Evolutionary conservation across 179 eudicot species (phyloP), one percentile per base, ranked within the genome.

Genomic region (Nepenthes alata): DNA sequence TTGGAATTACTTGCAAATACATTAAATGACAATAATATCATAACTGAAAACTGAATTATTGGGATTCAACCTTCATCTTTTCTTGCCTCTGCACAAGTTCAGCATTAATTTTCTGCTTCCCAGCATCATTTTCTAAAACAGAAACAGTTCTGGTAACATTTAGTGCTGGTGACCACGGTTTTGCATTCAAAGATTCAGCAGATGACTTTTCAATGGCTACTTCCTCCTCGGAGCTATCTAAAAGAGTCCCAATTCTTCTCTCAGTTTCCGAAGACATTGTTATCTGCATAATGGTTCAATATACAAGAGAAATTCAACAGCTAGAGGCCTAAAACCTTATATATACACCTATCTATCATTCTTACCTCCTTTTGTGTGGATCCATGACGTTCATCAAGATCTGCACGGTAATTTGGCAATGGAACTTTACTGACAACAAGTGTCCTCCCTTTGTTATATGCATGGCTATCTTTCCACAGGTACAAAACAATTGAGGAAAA

Each of bases 351-450:
- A 37, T 25, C 11, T n/a, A 47, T 38, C 56, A 25, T 37, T 38
- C 38, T 37, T 75, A 91, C 98, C 98, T 91, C 98, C 67, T 80
- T 91, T 59, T 84, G 87, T 3, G 98, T 74, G 50, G 95, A 84
- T 36, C 98, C 98, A 78, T 91, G 98, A 34, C 71, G 95, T 39
- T 91, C 95, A 75, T 91, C 98, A 63, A 91, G 85, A 80, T 91
- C 98, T 13, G 96, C 96, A 50, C 96, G 89, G 69, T 91, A 91
- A 70, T 85, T 65, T 55, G 98, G 96, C 72, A 91, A 68, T 67
- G 95, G 98, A 70, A 84, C 85, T 76, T 84, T 91, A 82, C 98
- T 91, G 63, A 85, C 86, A 58, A 89, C 96, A 71, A 91, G 95
- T 62, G 91, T 74, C 82, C 83, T 89, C 69, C 98, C 96, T 72